Evolutionary conservation across 148 eudicot genomes (phyloP), one percentile per base, ranked within the genome.

Genomic region (Chenopodium quinoa): DNA sequence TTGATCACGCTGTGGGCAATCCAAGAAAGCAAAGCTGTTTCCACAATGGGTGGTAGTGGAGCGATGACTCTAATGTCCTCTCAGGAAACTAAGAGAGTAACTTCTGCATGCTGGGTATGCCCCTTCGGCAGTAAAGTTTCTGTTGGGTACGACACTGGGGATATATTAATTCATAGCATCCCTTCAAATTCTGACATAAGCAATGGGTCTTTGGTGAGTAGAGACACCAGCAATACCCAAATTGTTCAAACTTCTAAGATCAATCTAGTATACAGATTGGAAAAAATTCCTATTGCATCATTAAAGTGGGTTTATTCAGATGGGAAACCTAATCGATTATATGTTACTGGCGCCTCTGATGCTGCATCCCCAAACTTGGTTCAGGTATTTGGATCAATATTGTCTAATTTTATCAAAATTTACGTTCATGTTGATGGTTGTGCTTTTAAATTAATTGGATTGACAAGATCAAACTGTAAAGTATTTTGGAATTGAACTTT

Each of bases 61-160:
- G 76, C 86, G 20, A 14, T 87, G 29, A 78, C 89, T 48, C 90
- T 88, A 9, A 77, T 89, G n/a, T 75, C 82, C 31, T 56, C 81
- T 75, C 92, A 91, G n/a, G 99, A 94, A 73, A 77, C 87, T 66
- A 97, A 92, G 75, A 87, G 87, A 85, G 97, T 89, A 80, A 91
- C 95, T 74, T 87, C 98, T 80, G 97, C 95, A 79, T 91, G 94
- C 82, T 97, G 97, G 97, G 91, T 87, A 31, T 97, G 98, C 80
- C 92, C 97, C 70, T 84, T 75, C 34, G 99, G 99, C 75, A 97
- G 93, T 80, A 97, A 92, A 90, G 84, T 91, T 80, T 91, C 82
- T 75, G 81, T 91, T 78, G 98, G 98, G 7, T 97, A 92, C 82
- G 93, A 85, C 86, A 91, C 87, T 62, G 98, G 99, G 56, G 99